Percentiles rank a stretch among this genome's conserved stretches.
Evolutionary conservation across 495 filamentous ascomycete genomes (phyloP).

Genomic region (Xanthoparmelia taractica): DNA sequence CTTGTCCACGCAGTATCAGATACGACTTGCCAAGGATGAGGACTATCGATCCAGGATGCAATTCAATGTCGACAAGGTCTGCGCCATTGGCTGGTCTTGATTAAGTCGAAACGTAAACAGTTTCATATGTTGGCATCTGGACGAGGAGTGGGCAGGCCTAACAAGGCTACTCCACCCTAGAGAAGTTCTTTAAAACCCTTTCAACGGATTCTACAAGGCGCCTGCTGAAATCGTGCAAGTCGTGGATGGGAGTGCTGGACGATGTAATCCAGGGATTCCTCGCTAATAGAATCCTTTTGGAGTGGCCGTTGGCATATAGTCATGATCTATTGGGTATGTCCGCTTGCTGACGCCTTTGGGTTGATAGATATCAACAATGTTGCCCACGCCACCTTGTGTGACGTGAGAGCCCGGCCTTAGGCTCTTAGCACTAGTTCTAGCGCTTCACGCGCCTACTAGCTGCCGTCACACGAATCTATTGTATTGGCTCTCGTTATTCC

Average conservation of each 20-base stretch:
- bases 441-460: slow-evolving; percentile 4
- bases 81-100: not conserved
- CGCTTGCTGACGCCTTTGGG: not conserved
- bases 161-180: too few relatives aligned
- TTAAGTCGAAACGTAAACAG: not conserved
- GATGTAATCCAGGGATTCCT: too few relatives aligned
- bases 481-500: not conserved
- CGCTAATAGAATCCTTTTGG: too few relatives aligned
- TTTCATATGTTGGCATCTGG: not conserved
- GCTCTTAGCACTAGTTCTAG: not conserved
- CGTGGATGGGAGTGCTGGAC: too few relatives aligned
- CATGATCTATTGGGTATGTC: too few relatives aligned
- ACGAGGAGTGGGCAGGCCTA: not conserved
- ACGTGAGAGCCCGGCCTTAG: not conserved
- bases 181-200: too few relatives aligned
- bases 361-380: too few relatives aligned
- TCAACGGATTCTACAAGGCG: too few relatives aligned
- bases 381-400: not conserved
- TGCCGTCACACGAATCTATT: not conserved
- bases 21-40: not conserved
- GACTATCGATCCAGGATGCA: too few relatives aligned
- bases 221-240: too few relatives aligned
- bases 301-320: too few relatives aligned
- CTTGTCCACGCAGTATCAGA: not conserved
- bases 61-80: not conserved